Evolutionary conservation across 176 grass and related monocot genomes (phyloP).

Genomic region (Triticum monococcum): DNA sequence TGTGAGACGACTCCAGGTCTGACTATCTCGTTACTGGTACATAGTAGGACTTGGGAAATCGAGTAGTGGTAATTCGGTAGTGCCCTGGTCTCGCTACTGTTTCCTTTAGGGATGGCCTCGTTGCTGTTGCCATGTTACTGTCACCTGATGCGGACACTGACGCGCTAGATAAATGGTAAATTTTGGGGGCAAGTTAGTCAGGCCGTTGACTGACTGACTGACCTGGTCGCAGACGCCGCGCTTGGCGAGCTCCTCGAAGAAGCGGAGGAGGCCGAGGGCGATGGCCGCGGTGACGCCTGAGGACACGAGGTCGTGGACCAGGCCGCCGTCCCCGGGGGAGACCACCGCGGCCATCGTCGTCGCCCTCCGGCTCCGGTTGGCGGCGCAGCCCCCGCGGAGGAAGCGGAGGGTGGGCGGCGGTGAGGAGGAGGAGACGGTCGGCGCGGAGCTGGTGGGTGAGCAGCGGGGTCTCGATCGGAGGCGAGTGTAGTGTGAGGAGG

Average conservation of each 20-base stretch:
- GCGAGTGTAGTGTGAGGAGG: background rate
- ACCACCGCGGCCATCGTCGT: constrained; percentile 30
- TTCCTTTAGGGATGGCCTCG: no score
- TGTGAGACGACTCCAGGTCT: background rate
- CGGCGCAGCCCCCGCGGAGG: background rate
- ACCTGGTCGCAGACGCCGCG: constrained; percentile 87
- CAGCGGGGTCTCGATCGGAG: background rate
- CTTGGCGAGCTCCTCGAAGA: constrained; percentile 89
- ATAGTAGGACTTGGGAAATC: background rate
- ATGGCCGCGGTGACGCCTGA: constrained; percentile 37
- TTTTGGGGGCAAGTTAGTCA: background rate
- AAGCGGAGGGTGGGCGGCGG: background rate
- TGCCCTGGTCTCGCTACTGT: background rate
- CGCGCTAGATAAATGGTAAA: background rate
- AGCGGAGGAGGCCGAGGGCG: constrained; percentile 69
- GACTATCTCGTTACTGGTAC: background rate
- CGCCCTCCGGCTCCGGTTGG: background rate
- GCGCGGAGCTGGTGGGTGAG: background rate
- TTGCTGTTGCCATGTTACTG: background rate
- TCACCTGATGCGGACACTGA: no score
- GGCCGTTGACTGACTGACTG: background rate
- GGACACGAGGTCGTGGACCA: constrained; percentile 52
- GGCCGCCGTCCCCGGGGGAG: constrained; percentile 23
- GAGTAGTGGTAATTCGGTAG: background rate
- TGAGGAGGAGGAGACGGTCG: background rate